phyloP scores from a whole-genome alignment of 768 basidiomycete genomes.

The Chalciporus pseudorubinellus region DNA sequence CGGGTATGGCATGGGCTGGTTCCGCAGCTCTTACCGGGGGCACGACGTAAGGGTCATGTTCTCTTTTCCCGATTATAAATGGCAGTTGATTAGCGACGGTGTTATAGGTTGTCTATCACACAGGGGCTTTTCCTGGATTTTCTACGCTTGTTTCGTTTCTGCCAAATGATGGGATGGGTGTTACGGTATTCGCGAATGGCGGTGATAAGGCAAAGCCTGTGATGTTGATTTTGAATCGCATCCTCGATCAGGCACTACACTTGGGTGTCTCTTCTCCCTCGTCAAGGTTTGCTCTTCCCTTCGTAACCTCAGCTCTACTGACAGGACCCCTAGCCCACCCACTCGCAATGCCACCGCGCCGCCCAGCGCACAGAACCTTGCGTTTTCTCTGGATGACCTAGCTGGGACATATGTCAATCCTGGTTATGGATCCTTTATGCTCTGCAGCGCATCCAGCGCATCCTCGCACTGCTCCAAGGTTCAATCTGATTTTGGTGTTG shows the following conservation, averaged over 20 bases:
- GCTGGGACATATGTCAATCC: constrained; percentile 37
- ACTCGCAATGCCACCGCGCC: background rate
- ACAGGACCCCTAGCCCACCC: background rate
- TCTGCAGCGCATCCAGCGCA: constrained; percentile 32
- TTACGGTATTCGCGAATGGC: constrained; percentile 36
- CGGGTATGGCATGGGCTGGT: constrained; percentile 46
- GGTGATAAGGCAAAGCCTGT: constrained; percentile 15
- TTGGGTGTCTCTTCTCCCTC: background rate
- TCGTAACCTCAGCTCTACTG: background rate
- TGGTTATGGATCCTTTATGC: constrained; percentile 38
- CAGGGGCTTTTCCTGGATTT: constrained; percentile 36
- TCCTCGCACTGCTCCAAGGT: constrained; percentile 25
- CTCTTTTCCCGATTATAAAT: background rate
- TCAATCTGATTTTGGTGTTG: constrained; percentile 26
- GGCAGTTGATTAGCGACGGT: background rate
- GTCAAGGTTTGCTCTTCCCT: constrained; percentile 5
- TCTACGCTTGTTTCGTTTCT: constrained; percentile 32
- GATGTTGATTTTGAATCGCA: constrained; percentile 7
- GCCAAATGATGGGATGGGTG: constrained; percentile 36
- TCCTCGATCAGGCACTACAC: constrained; percentile 26
- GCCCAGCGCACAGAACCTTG: background rate
- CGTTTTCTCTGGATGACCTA: constrained; percentile 24
- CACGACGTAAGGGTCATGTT: constrained; percentile 34
- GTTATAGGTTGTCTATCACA: constrained; percentile 35
- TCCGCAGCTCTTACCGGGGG: constrained; percentile 36